Percentiles rank a stretch among this genome's conserved stretches.
phyloP scores from a whole-genome alignment of 345 rosid species.

The Lenwebbia sp. region DNA sequence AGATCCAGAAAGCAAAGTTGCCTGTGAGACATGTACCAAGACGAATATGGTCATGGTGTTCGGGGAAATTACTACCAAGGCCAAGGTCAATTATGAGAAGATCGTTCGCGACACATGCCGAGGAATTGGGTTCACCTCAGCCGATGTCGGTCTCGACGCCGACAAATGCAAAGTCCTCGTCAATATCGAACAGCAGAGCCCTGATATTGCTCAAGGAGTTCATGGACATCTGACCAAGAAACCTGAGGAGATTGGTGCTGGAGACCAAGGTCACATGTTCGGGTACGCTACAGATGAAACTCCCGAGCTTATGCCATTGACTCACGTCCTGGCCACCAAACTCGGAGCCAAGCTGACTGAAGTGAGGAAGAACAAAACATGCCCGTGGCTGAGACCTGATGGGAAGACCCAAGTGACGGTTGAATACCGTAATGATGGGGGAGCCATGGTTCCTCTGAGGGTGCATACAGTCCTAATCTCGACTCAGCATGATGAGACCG shows the following conservation, averaged over 20 bases:
- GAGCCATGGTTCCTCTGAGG: conserved; percentile 15
- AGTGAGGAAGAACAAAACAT: conserved; percentile 12
- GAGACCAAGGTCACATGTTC: conserved; percentile 14
- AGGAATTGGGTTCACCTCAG: conserved; percentile 7
- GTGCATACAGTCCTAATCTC: conserved; percentile 14
- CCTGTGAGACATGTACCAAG: conserved; percentile 15
- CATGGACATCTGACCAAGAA: conserved; percentile 10
- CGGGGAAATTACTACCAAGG: conserved; percentile 15
- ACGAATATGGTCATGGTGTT: conserved; percentile 15
- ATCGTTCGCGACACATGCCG: conserved; percentile 11
- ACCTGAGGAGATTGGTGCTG: conserved; percentile 10
- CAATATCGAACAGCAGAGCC: conserved; percentile 13
- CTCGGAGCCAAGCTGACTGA: conserved; percentile 11
- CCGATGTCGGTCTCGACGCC: conserved; percentile 10
- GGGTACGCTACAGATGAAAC: conserved; percentile 18
- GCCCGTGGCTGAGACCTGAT: conserved; percentile 17
- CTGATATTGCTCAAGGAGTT: conserved; percentile 10
- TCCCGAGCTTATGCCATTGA: conserved; percentile 13
- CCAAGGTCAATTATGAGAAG: conserved; percentile 12
- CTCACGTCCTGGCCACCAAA: conserved; percentile 13
- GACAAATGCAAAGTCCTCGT: conserved; percentile 14
- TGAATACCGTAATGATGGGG: conserved; percentile 10
- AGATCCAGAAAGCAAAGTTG: conserved; percentile 14
- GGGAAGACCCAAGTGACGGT: conserved; percentile 18
- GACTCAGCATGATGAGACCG: conserved; percentile 9